A percentile compares a stretch with the other conserved stretches of the same genome.
Evolutionary conservation across 2,329 filamentous ascomycete species (phyloP).

Genomic region (Fusarium sp.): DNA sequence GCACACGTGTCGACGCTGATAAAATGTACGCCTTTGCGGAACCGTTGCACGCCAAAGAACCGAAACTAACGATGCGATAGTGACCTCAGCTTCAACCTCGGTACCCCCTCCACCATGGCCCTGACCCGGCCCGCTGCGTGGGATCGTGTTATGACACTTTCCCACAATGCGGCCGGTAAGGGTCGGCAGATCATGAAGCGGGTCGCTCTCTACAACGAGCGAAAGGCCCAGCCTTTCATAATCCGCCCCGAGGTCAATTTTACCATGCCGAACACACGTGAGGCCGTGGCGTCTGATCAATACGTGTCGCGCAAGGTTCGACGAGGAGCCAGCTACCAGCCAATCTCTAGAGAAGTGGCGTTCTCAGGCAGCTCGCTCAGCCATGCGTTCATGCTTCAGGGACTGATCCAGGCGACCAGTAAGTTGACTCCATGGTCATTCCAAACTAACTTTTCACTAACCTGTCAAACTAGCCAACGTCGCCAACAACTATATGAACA

Average conservation of each 20-base stretch:
- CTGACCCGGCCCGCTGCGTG: slow-evolving; percentile 47
- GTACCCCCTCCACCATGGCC: slow-evolving; percentile 31
- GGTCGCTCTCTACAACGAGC: slow-evolving; percentile 34
- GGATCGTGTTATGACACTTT: slow-evolving; percentile 48
- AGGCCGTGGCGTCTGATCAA: slow-evolving; percentile 21
- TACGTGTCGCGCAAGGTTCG: slow-evolving; percentile 24
- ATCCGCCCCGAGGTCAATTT: not conserved
- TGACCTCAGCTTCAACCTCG: slow-evolving; percentile 40
- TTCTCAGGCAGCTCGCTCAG: slow-evolving; percentile 4
- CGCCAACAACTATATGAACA: slow-evolving; percentile 39
- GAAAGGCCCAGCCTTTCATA: slow-evolving; percentile 1
- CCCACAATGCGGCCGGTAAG: slow-evolving; percentile 40
- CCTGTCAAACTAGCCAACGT: slow-evolving; percentile 42
- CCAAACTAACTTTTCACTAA: slow-evolving; percentile 19
- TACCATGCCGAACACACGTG: not conserved
- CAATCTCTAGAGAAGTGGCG: not conserved
- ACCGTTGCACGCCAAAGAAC: not conserved
- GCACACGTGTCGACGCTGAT: slow-evolving; percentile 11
- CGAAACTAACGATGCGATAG: slow-evolving; percentile 36
- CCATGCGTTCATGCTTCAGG: slow-evolving; percentile 20
- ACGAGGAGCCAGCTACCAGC: slow-evolving; percentile 5
- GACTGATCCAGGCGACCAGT: slow-evolving; percentile 49
- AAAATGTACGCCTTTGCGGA: slow-evolving; percentile 34
- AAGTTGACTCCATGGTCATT: not conserved
- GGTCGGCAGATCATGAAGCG: slow-evolving; percentile 51